Percentiles rank a stretch among this genome's conserved stretches.
Evolutionary conservation across 129 eudicot species (phyloP).

Genomic region (Arctium lappa): DNA sequence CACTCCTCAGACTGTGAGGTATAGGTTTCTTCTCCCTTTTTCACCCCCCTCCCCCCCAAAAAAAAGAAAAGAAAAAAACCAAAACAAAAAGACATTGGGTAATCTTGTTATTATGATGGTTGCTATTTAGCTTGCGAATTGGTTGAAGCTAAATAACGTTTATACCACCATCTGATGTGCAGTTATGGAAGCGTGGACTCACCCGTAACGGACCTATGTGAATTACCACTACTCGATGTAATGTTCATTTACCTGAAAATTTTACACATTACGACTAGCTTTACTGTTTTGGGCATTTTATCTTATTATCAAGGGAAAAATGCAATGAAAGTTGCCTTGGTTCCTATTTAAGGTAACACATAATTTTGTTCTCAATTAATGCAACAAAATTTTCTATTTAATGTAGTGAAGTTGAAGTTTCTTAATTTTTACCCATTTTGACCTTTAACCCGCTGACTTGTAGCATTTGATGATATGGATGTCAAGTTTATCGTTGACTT

Average conservation of each 20-base stretch:
- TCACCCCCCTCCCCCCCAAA: too few relatives aligned
- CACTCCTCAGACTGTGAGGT: constrained; percentile 97
- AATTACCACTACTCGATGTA: constrained; percentile 61
- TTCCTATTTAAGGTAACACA: neutral
- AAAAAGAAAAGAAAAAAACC: neutral
- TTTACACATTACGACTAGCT: neutral
- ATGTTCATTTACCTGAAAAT: constrained; percentile 1
- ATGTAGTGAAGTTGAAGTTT: neutral
- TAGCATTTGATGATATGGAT: neutral
- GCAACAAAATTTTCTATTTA: neutral
- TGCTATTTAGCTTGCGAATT: neutral
- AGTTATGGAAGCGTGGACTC: constrained; percentile 89
- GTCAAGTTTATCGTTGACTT: too few relatives aligned
- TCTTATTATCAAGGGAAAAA: neutral
- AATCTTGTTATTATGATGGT: neutral
- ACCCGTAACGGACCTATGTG: constrained; percentile 62
- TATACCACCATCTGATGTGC: constrained; percentile 29
- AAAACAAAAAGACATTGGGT: neutral
- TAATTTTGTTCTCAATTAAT: neutral
- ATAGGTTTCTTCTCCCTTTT: neutral
- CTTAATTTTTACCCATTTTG: neutral
- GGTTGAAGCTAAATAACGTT: neutral
- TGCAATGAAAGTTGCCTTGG: neutral
- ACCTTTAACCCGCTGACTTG: neutral
- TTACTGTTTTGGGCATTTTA: neutral